phyloP scores from a whole-genome alignment of 2,329 filamentous ascomycete genomes.

The Aspergillus phoenicis region DNA sequence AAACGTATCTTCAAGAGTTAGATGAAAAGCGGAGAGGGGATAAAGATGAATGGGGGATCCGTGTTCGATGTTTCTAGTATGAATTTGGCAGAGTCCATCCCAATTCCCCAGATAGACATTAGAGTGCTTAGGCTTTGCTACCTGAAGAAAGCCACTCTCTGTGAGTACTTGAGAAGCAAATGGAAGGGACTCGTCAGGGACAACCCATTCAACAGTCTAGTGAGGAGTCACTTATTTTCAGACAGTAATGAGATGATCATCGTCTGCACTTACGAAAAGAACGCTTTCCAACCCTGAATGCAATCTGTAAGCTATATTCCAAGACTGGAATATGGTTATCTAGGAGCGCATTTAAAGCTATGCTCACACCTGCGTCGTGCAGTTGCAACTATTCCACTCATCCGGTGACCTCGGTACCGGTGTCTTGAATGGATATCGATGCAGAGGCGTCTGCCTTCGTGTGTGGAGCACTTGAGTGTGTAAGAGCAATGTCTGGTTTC shows the following conservation, averaged over 20 bases:
- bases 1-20: background rate
- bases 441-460: background rate
- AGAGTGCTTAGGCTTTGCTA: background rate
- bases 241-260: background rate
- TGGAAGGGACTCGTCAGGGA: background rate
- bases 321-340: background rate
- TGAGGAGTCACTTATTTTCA: background rate
- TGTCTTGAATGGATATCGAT: background rate
- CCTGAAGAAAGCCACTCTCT: background rate
- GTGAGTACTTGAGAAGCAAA: background rate
- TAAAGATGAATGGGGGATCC: background rate
- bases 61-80: background rate
- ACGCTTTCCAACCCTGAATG: background rate
- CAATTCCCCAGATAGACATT: background rate
- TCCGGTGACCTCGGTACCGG: background rate
- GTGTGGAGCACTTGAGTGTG: no score
- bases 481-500: no score
- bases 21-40: background rate
- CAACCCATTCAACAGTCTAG: background rate
- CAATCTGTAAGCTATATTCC: constrained; percentile 1
- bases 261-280: background rate
- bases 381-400: background rate
- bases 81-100: background rate
- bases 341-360: background rate
- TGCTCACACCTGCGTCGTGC: background rate